These are phyloP conservation scores for Blumeria graminis DNA, from an alignment of 2,329 filamentous ascomycete genomes.

Conservation along the genomic window DNA sequence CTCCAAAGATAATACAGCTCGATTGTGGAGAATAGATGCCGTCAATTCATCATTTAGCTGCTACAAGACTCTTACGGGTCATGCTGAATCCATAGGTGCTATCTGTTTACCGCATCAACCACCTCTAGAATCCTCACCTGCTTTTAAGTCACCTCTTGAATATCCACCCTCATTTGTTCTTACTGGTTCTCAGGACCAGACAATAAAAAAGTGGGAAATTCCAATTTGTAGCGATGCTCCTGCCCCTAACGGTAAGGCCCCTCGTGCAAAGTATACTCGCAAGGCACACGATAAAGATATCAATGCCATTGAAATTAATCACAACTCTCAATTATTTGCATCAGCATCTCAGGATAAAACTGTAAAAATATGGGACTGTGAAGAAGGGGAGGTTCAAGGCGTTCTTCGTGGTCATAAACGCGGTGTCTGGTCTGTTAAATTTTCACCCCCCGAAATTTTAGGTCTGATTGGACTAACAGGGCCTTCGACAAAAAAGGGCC, in stretches of 20 bases:
- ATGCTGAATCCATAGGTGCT: constrained; percentile 81
- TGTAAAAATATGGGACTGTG: constrained; percentile 86
- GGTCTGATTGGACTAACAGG: constrained; percentile 33
- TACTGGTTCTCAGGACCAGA: constrained; percentile 87
- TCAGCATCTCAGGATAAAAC: constrained; percentile 92
- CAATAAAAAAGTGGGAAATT: constrained; percentile 83
- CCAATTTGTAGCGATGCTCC: constrained; percentile 25
- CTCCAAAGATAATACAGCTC: constrained; percentile 87
- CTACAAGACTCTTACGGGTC: constrained; percentile 63
- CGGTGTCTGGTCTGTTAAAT: constrained; percentile 88
- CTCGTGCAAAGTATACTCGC: constrained; percentile 57
- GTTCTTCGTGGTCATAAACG: constrained; percentile 80
- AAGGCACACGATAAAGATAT: constrained; percentile 99
- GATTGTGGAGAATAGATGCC: constrained; percentile 70
- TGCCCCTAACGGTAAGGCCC: constrained; percentile 23
- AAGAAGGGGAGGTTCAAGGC: constrained; percentile 74
- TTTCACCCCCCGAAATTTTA: constrained; percentile 57
- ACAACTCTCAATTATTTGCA: constrained; percentile 57
- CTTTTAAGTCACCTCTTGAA: constrained; percentile 47
- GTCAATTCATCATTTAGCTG: constrained; percentile 52
- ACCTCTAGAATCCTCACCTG: constrained; percentile 44
- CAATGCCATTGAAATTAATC: constrained; percentile 71
- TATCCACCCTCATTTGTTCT: constrained; percentile 67
- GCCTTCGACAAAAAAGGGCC: constrained; percentile 50
- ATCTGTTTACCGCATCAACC: constrained; percentile 53